phyloP scores from a whole-genome alignment of 1,284 basidiomycete genomes.

The Melanopsichium pennsylvanicum region DNA sequence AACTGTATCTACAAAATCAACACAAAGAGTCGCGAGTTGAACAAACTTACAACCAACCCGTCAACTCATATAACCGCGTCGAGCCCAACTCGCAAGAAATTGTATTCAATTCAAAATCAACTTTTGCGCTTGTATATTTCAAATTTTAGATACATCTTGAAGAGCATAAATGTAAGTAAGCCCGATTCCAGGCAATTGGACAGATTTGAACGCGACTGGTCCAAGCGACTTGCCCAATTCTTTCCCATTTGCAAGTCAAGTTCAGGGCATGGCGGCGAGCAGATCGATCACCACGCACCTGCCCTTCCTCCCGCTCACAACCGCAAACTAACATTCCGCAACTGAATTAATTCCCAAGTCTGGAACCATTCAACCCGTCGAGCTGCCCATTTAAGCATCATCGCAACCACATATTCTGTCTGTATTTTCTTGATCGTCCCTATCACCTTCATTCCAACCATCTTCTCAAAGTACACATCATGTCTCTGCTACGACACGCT shows the following conservation, averaged over 20 bases:
- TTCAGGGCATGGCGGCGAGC: neutral
- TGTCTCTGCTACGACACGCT: conserved; percentile 45
- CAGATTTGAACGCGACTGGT: neutral
- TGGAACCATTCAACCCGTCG: no score
- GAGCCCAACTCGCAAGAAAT: neutral
- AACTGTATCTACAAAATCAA: no score
- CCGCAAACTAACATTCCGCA: conserved; percentile 16
- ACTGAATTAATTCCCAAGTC: no score
- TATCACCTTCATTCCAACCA: neutral
- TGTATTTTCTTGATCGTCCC: neutral
- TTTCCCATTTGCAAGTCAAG: neutral
- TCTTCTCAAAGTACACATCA: conserved; percentile 12
- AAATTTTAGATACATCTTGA: neutral
- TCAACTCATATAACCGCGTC: conserved; percentile 5
- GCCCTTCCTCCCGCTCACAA: neutral
- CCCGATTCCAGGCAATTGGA: neutral
- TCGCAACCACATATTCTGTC: conserved; percentile 27
- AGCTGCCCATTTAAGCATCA: conserved; percentile 2
- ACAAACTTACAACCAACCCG: neutral
- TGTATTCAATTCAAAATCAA: neutral
- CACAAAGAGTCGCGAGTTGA: no score
- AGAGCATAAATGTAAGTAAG: no score
- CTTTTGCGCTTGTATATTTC: neutral
- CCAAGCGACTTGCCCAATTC: conserved; percentile 4
- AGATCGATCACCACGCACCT: conserved; percentile 12